Evolutionary conservation across 768 basidiomycete genomes (phyloP).

Genomic region (Suillus hirtellus): DNA sequence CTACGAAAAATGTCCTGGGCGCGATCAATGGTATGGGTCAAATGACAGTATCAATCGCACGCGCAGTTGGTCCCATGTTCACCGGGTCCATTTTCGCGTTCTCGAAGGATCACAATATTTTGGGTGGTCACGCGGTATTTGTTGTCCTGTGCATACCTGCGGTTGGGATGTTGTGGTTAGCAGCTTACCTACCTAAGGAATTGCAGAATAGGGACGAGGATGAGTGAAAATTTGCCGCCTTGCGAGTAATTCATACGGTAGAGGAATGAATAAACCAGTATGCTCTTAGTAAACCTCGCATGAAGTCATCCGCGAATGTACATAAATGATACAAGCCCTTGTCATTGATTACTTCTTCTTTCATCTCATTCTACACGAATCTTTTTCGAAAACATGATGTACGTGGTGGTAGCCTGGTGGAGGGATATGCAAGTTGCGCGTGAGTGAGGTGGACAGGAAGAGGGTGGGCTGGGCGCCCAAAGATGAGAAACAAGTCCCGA

Average conservation of each 20-base stretch:
- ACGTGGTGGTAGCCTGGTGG: constrained; percentile 15
- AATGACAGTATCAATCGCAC: constrained; percentile 47
- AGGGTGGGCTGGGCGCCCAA: constrained; percentile 16
- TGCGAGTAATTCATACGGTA: neutral
- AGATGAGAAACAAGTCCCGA: constrained; percentile 26
- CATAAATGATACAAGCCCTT: constrained; percentile 34
- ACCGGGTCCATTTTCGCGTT: constrained; percentile 59
- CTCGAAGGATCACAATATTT: constrained; percentile 43
- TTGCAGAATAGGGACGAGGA: constrained; percentile 36
- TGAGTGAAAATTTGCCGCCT: neutral
- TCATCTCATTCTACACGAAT: constrained; percentile 24
- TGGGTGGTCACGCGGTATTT: constrained; percentile 51
- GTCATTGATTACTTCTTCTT: constrained; percentile 30
- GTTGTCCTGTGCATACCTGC: constrained; percentile 29
- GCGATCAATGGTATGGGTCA: constrained; percentile 58
- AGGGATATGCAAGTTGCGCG: constrained; percentile 18
- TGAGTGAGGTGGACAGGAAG: constrained; percentile 14
- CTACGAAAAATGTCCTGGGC: constrained; percentile 41
- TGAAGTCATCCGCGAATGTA: neutral
- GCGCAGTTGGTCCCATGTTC: constrained; percentile 53
- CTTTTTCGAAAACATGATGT: constrained; percentile 29
- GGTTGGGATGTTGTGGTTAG: constrained; percentile 30
- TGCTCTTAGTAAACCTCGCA: neutral
- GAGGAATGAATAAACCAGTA: neutral
- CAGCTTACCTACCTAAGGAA: constrained; percentile 39